phyloP scores from a whole-genome alignment of 768 basidiomycete species.

The Tricholoma sp. region DNA sequence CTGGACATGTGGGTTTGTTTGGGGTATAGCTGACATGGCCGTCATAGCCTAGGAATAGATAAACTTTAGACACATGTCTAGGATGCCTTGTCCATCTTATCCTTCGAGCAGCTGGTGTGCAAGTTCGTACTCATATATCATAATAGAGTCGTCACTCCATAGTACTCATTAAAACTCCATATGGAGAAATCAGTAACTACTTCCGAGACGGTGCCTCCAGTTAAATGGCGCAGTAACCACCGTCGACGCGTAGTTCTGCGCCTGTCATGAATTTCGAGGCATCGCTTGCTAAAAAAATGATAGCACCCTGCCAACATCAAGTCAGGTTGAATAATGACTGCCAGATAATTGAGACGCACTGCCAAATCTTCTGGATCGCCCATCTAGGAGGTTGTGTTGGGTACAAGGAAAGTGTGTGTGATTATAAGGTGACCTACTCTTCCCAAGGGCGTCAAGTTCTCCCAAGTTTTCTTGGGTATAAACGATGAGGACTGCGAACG shows the following conservation, averaged over 20 bases:
- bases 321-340: background rate
- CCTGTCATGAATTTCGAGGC: constrained; percentile 90
- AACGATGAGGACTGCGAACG: constrained; percentile 5
- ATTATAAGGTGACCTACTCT: constrained; percentile 43
- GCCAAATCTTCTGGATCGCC: constrained; percentile 91
- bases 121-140: background rate
- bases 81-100: background rate
- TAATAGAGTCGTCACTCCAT: too few species aligned
- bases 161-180: background rate
- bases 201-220: background rate
- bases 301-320: constrained; percentile 54
- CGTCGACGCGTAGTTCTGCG: constrained; percentile 79
- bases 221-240: constrained; percentile 76
- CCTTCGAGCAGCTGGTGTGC: background rate
- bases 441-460: constrained; percentile 80
- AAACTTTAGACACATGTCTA: background rate
- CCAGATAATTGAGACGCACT: constrained; percentile 32
- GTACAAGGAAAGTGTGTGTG: constrained; percentile 1
- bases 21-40: background rate
- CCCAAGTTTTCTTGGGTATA: constrained; percentile 69
- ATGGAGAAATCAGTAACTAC: background rate
- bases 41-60: background rate
- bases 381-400: constrained; percentile 44
- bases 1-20: background rate
- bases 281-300: constrained; percentile 88